These are phyloP conservation scores for Lecanoromycetidae sp. DNA, from an alignment of 2,329 filamentous ascomycete genomes.

Conservation along the genomic window DNA sequence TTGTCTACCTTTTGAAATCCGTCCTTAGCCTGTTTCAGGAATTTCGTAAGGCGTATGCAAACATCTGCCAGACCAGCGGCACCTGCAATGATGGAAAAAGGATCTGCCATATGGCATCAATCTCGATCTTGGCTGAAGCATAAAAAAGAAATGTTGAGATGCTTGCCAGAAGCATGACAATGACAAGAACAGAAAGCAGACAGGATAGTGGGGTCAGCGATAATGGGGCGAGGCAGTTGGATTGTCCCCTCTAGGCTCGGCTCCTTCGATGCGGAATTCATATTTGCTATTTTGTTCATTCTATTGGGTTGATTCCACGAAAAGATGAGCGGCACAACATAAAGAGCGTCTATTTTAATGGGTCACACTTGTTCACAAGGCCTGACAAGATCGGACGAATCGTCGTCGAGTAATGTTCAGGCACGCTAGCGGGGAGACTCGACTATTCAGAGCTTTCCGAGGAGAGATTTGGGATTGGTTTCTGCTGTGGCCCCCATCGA, in stretches of 20 bases:
- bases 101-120: constrained; percentile 12
- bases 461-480: too few species aligned
- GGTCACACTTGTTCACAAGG: too few species aligned
- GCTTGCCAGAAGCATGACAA: neutral
- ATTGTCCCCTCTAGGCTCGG: neutral
- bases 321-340: neutral
- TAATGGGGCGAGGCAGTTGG: too few species aligned
- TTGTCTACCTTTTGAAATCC: constrained; percentile 6
- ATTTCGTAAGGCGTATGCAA: constrained; percentile 14
- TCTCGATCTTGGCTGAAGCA: neutral
- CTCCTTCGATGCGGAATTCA: neutral
- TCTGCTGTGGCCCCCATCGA: too few species aligned
- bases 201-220: too few species aligned
- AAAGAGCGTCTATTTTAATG: too few species aligned
- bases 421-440: too few species aligned
- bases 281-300: neutral
- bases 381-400: too few species aligned
- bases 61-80: constrained; percentile 16
- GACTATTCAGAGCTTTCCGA: too few species aligned
- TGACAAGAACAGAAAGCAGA: too few species aligned
- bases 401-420: too few species aligned
- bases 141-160: neutral
- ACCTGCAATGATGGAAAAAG: constrained; percentile 18
- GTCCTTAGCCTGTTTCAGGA: constrained; percentile 9
- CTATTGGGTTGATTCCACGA: neutral